Base-by-base conservation (phyloP, 1,284 basidiomycete genomes). In the Apiotrichum laibachii region DNA sequence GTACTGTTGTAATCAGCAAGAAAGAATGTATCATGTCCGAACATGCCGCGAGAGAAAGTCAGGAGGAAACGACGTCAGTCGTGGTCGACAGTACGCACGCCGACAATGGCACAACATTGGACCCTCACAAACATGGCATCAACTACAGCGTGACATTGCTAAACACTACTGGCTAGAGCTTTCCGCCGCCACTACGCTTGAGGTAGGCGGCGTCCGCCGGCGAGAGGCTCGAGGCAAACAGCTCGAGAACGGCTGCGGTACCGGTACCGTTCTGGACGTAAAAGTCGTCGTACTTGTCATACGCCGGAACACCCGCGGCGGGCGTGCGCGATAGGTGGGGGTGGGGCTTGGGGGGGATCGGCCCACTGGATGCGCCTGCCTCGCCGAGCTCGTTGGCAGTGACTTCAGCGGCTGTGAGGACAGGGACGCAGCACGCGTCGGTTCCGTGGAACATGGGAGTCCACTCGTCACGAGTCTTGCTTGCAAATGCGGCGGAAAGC, bases 401-500 rank as follows among this genome's bases (percentile, higher is more conserved):
- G 15, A 59, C 53, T 22, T 59, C 57, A 16, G 52, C 33, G 40
- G 51, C 37, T 2, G 53, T 39, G 42, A 63, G 54, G 10, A 63
- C 54, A 8, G 62, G 62, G 26, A 40, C 33, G 48, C 35, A 40
- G 48, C 62, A 63, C 4, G 62, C 56, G 54, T 63, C 62, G 5
- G 62, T 58, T 47, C 44, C 54, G 35, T 60, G 37, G 39, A 60
- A 63, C 16, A 63, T 35, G 19, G 31, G 21, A 8, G 42, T 56
- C 62, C 62, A 63, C 43, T 60, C 53, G 33, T 50, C 56, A 34
- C 62, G 56, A 35, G 47, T 31, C 45, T 60, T 55, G 56, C 47
- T 51, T 11, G 21, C 37, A 39, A 63, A 63, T 47, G 31, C 40
- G 2, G n/a, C 50, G 21, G 46, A 35, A 31, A 63, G 51, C 12